Evolutionary conservation across 306 rosid species (phyloP).

Genomic region (Myrica gale): DNA sequence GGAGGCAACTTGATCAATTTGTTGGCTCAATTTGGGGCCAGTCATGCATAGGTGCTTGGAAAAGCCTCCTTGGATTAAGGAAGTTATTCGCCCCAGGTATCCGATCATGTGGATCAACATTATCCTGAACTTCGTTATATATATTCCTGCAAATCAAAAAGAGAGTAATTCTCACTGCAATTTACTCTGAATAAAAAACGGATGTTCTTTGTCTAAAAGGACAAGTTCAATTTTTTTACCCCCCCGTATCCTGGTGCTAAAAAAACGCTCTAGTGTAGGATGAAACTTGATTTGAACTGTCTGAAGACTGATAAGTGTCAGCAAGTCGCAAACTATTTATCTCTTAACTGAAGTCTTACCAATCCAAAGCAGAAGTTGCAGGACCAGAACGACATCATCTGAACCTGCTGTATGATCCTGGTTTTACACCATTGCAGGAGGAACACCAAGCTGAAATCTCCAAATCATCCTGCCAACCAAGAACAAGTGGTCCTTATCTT

Average conservation of each 20-base stretch:
- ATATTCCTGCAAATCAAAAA: neutral
- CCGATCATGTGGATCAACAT: neutral
- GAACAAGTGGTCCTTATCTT: neutral
- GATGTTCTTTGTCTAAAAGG: neutral
- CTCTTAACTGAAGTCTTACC: neutral
- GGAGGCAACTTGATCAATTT: neutral
- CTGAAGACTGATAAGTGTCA: neutral
- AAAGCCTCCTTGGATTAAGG: neutral
- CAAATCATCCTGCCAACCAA: constrained; percentile 14
- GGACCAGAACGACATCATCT: neutral
- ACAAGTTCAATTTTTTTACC: neutral
- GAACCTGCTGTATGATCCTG: neutral
- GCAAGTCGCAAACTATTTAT: neutral
- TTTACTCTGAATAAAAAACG: neutral
- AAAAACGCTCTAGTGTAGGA: neutral
- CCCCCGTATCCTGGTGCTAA: neutral
- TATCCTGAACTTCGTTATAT: neutral
- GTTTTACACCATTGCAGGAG: constrained; percentile 9
- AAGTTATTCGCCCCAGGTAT: neutral
- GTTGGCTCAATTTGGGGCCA: neutral
- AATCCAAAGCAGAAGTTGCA: neutral
- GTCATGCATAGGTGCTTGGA: neutral
- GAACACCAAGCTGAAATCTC: constrained; percentile 13
- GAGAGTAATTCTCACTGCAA: neutral
- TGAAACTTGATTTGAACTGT: neutral